These are phyloP conservation scores for Kodamaea derodonti DNA, from an alignment of 1,139 yeast species.

Conservation along the genomic window DNA sequence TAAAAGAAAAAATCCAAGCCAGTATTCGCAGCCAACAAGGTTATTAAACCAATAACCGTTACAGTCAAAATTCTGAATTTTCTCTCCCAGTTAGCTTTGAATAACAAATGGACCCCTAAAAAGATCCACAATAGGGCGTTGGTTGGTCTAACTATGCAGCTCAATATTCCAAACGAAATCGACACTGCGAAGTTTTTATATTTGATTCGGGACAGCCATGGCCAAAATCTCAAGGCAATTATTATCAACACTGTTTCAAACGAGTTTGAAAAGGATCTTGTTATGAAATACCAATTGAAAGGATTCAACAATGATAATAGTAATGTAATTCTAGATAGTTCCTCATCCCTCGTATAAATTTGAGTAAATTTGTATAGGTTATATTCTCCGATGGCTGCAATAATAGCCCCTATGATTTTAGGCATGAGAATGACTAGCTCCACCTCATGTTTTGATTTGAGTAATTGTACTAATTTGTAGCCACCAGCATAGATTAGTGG, in stretches of 20 bases:
- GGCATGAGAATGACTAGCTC: conserved; percentile 41
- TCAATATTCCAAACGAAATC: conserved; percentile 43
- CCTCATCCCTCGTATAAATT: conserved; percentile 30
- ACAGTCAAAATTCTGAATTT: conserved; percentile 11
- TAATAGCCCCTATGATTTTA: conserved; percentile 60
- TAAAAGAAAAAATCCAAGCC: conserved; percentile 58
- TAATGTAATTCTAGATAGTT: conserved; percentile 44
- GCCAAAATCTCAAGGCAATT: conserved; percentile 72
- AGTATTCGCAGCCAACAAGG: conserved; percentile 31
- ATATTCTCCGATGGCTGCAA: conserved; percentile 73
- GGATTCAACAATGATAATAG: conserved; percentile 62
- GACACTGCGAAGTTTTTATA: conserved; percentile 17
- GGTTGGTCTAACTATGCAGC: conserved; percentile 79
- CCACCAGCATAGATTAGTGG: conserved; percentile 64
- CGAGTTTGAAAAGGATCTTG: conserved; percentile 84
- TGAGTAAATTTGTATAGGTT: conserved; percentile 49
- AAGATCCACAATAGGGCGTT: conserved; percentile 71
- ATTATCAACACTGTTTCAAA: conserved; percentile 73
- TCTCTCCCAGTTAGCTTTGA: conserved; percentile 7
- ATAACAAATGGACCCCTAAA: conserved; percentile 44
- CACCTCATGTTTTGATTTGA: conserved; percentile 2
- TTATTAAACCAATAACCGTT: conserved; percentile 13
- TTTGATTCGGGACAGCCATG: conserved; percentile 38
- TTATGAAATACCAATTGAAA: conserved; percentile 76
- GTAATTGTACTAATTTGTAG: conserved; percentile 20